Evolutionary conservation across 2,329 filamentous ascomycete genomes (phyloP), one percentile per base, ranked within the genome.

Genomic region (Aspergillus piperis): DNA sequence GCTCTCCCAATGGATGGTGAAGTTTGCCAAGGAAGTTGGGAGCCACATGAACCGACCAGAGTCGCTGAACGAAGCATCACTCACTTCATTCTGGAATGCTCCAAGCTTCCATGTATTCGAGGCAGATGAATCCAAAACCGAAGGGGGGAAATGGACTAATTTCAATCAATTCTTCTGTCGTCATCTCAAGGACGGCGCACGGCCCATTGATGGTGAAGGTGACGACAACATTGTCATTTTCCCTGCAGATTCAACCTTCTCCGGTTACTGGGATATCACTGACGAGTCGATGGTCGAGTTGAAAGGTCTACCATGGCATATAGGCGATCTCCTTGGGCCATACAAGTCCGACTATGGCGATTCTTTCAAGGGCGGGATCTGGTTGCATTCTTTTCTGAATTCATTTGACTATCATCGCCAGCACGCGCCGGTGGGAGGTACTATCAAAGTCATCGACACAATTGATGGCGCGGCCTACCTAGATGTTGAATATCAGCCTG

Each of bases 371-470:
- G 71, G 71, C 36, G 82, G 82, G 8, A 68, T 73, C 11, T 81
- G 71, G 63, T 77, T 73, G 66, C 78, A 81, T 52, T 68, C 73
- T 1, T 80, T 80, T 64, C 68, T 81, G 13, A 73, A 71, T 32
- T 69, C 75, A 0, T 71, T 65, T 55, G 77, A 81, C 61, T 81
- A 81, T 64, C 78, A 80, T 53, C 75, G 78, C 6, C 73, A 77
- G 58, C 78, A 81, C 54, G 71, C 77, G 0, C 77, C 79, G 2
- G 71, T 81, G 10, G 62, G 65, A 0, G 78, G 78, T 8, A 74
- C 48, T 10, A 73, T 81, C 1, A 36, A 77, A 7, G 75, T 77
- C 48, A 72, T 74, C 2, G 72, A 72, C 51, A 71, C 75, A 42
- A 77, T 80, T 39, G 66, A 70, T n/a, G 77, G 72, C 1, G 62